Base-by-base conservation (phyloP, 345 rosid genomes). In the Trapa incisa region DNA sequence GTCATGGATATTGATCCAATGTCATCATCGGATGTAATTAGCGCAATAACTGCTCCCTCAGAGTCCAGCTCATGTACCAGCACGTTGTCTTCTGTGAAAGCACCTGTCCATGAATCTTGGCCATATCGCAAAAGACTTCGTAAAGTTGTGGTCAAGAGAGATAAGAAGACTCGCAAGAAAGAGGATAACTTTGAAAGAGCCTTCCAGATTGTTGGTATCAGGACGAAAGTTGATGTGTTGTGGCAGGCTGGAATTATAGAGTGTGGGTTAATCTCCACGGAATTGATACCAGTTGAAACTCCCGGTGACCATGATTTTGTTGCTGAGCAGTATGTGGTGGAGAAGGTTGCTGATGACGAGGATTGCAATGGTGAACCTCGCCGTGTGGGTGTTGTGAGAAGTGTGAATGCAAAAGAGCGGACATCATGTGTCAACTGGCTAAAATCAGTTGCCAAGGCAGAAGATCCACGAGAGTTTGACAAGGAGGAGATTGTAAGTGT, bases 271-370 rank as follows among this genome's bases (percentile, higher is more conserved):
- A 79, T 77, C 68, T 83, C 94, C 47, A 85, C 76, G 42, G 75
- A 74, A 50, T 73, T 91, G 84, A 83, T 89, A 80, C 96, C 99
- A 65, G 83, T 95, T 71, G 97, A 91, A 78, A 95, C 85, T 65
- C 99, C 96, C 63, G 98, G 97, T 75, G 97, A 95, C 82, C 98
- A 91, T 68, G 99, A 95, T 82, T 95, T 91, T 80, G 85, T 87
- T 68, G 72, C 96, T 10, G 98, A 90, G 75, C 88, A 93, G 71
- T 88, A 90, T 79, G 98, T 90, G 71, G 91, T 93, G 75, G 98
- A 95, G 82, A 91, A 89, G 75, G 82, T 85, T 32, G 75, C 87
- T 13, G 93, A 87, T 84, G 93, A 86, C 65, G 83, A 64, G 74
- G 93, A 86, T 78, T 77, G 76, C 70, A 61, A 74, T 72, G 75